Evolutionary conservation across 805 yeast genomes (phyloP).

Genomic region (Candida ascalaphidarum): DNA sequence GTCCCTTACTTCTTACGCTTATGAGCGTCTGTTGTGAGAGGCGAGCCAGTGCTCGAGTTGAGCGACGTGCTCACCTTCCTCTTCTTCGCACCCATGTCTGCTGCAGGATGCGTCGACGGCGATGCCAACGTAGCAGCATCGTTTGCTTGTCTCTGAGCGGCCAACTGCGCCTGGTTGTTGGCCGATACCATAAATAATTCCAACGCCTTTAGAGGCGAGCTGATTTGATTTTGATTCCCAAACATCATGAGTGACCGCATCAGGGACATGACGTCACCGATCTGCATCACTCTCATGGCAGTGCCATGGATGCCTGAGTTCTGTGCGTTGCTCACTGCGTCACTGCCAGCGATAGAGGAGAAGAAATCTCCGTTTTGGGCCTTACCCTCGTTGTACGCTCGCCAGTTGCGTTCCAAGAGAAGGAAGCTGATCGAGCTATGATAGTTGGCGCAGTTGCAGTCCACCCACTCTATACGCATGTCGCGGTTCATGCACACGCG

Average conservation of each 20-base stretch:
- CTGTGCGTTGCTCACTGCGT: conserved; percentile 40
- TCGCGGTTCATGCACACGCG: conserved; percentile 55
- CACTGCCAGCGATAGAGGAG: conserved; percentile 16
- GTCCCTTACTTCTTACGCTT: no score
- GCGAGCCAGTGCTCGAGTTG: no score
- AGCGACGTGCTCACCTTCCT: no score
- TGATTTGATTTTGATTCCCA: conserved; percentile 38
- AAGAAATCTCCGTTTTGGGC: conserved; percentile 11
- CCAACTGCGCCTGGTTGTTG: conserved; percentile 15
- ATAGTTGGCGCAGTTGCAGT: conserved; percentile 34
- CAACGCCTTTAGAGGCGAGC: conserved; percentile 49
- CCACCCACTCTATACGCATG: conserved; percentile 66
- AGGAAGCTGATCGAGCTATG: conserved; percentile 16
- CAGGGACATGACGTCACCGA: conserved; percentile 71
- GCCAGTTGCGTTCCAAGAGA: conserved; percentile 20
- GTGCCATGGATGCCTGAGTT: conserved; percentile 57
- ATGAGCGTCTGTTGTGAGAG: no score
- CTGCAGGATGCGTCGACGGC: no score
- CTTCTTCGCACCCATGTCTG: no score
- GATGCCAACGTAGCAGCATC: no score
- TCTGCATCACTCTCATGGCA: conserved; percentile 64
- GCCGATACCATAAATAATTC: conserved; percentile 26
- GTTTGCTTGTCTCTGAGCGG: no score
- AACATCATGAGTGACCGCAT: conserved; percentile 57
- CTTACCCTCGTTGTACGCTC: conserved; percentile 5